Base-by-base conservation (phyloP, 192 early-diverging fungal genomes). In the Backusella luteola region DNA sequence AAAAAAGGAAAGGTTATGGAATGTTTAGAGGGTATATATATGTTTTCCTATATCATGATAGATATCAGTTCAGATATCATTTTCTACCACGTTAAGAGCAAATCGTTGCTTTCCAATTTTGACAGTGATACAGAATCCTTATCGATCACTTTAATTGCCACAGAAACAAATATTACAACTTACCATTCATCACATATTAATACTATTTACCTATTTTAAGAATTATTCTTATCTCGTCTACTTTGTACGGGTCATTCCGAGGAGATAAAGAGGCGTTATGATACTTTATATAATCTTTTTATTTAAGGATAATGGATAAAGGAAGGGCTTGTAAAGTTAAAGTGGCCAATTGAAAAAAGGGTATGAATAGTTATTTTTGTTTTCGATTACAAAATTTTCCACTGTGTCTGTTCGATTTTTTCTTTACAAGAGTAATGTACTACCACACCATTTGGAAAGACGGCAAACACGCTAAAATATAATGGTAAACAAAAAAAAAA, bases 361-460 rank as follows among this genome's bases (percentile, higher is more conserved):
- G 46, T 59, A 32, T 75, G 63, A 35, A 68, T 53, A 36, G 12
- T 39, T 32, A 3, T 3, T 32, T 32, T 32, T 32, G 32, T 32
- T 23, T 26, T 52, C 12, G 36, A 49, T 72, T 66, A 72, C 19
- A 71, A 39, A 34, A 69, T 53, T 44, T 83, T 83, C 77, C 81
- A 79, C 59, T 74, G 79, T 11, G 76, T 77, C 34, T 84, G 75
- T 39, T 84, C 82, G 32, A 80, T 80, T 49, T 84, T 84, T 39
- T 90, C 89, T 74, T 90, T 90, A 77, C 94, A 95, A 66, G 87
- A 91, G 69, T 92, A 90, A 84, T 95, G 94, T 5, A 93, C 88
- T 9, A 95, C 87, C 4, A 89, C 84, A 15, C 90, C 91, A 70
- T 90, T 87, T 2, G 92, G 91, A 80, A 90, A 93, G 2, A 87